These are phyloP conservation scores for Jackrogersella multiformis DNA, from an alignment of 495 filamentous ascomycete species.

Conservation along the genomic window DNA sequence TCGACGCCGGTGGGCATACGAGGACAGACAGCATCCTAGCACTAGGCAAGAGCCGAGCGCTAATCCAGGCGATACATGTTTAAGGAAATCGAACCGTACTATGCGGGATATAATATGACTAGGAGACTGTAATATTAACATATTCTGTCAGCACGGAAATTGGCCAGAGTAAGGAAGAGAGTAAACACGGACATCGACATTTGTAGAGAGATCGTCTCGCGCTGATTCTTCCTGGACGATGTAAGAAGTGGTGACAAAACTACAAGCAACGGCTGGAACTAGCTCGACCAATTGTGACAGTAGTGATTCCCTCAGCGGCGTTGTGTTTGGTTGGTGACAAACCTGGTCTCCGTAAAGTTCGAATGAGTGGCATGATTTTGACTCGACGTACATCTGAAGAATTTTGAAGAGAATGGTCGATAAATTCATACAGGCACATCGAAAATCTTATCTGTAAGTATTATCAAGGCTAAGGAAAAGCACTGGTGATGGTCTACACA, in stretches of 20 bases:
- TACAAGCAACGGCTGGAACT: conserved; percentile 31
- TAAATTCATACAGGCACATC: conserved; percentile 19
- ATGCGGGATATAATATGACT: conserved; percentile 8
- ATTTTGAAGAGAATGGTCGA: conserved; percentile 9
- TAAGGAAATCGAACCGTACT: conserved; percentile 34
- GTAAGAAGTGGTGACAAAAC: conserved; percentile 35
- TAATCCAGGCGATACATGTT: conserved; percentile 48
- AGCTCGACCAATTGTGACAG: conserved; percentile 32
- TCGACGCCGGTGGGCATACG: conserved; percentile 53
- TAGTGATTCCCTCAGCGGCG: conserved; percentile 6
- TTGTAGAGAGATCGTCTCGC: conserved; percentile 11
- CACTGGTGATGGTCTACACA: neutral
- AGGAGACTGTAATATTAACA: conserved; percentile 8
- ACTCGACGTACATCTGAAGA: conserved; percentile 30
- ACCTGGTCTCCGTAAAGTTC: conserved; percentile 12
- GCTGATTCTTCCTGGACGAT: conserved; percentile 22
- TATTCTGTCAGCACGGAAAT: conserved; percentile 12
- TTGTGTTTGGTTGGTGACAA: conserved; percentile 15
- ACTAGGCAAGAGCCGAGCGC: conserved; percentile 57
- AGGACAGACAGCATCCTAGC: conserved; percentile 58
- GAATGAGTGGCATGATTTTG: conserved; percentile 21
- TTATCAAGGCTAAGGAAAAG: neutral
- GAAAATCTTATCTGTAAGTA: neutral
- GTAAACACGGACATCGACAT: conserved; percentile 18
- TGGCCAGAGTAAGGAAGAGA: neutral